These are phyloP conservation scores for Gigaspora rosea DNA, from an alignment of 192 early-diverging fungal species.

Conservation along the genomic window DNA sequence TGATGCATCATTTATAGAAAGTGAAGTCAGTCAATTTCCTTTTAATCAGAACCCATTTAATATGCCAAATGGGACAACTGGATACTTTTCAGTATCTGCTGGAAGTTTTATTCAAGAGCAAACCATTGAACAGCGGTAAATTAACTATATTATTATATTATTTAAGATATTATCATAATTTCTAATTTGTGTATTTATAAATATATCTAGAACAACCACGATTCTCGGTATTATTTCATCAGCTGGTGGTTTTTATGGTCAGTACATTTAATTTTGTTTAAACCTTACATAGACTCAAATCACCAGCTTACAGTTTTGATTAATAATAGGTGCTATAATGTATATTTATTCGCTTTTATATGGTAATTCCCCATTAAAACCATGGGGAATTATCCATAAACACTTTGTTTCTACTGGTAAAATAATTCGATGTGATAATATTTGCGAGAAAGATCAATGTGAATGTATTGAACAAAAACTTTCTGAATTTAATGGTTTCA, in stretches of 20 bases:
- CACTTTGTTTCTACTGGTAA: neutral
- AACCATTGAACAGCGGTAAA: neutral
- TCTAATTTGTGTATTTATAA: neutral
- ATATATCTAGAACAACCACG: neutral
- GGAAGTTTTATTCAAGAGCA: constrained; percentile 14
- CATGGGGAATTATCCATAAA: neutral
- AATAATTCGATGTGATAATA: too few relatives aligned
- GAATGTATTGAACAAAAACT: too few relatives aligned
- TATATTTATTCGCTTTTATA: neutral
- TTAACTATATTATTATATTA: neutral
- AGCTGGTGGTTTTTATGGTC: neutral
- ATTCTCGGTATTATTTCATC: neutral
- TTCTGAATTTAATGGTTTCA: too few relatives aligned
- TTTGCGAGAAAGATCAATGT: too few relatives aligned
- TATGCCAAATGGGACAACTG: constrained; percentile 1
- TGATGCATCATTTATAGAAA: neutral
- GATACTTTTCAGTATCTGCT: constrained; percentile 14
- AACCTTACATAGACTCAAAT: neutral
- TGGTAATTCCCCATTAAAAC: neutral
- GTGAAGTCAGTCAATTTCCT: neutral
- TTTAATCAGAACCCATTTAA: neutral
- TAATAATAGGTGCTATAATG: neutral
- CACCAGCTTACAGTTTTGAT: neutral
- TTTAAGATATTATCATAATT: neutral
- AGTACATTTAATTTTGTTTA: neutral